Conservation (phyloP, 2,329 filamentous ascomycete species). For the Parafenestella ontariensis region DNA sequence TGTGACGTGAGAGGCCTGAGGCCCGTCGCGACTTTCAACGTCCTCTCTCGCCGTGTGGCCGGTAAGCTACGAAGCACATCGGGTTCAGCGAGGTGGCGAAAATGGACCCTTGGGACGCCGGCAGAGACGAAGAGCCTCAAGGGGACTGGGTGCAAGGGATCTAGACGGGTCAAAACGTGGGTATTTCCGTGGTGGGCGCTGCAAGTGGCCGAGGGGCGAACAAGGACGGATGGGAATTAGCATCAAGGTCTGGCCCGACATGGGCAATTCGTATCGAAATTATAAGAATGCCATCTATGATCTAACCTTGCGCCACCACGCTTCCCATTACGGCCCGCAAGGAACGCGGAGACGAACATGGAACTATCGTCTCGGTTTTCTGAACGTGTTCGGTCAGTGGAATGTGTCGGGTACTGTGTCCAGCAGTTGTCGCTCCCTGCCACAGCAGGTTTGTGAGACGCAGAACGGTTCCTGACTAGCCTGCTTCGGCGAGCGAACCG, state of each 20-base stretch:
- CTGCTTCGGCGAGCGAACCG: background rate
- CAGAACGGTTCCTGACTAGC: background rate
- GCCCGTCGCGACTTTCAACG: constrained; percentile 13
- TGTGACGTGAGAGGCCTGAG: constrained; percentile 17
- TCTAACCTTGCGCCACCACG: background rate
- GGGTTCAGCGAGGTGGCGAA: constrained; percentile 1
- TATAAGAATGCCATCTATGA: background rate
- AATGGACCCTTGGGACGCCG: background rate
- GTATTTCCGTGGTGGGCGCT: background rate
- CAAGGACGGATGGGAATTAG: background rate
- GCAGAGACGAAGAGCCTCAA: background rate
- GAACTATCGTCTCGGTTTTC: background rate
- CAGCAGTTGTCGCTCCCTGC: background rate
- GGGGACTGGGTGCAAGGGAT: background rate
- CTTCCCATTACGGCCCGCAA: background rate
- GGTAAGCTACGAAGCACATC: constrained; percentile 4
- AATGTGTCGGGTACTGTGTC: background rate
- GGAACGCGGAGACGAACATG: background rate
- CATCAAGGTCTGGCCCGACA: background rate
- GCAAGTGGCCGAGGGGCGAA: constrained; percentile 1
- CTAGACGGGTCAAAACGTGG: background rate
- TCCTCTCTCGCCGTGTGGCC: background rate
- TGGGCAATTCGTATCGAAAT: constrained; percentile 10
- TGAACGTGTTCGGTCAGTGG: background rate
- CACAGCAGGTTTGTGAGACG: background rate